Conservation (phyloP, 2,329 filamentous ascomycete genomes). For the Macroventuria anomochaeta region DNA sequence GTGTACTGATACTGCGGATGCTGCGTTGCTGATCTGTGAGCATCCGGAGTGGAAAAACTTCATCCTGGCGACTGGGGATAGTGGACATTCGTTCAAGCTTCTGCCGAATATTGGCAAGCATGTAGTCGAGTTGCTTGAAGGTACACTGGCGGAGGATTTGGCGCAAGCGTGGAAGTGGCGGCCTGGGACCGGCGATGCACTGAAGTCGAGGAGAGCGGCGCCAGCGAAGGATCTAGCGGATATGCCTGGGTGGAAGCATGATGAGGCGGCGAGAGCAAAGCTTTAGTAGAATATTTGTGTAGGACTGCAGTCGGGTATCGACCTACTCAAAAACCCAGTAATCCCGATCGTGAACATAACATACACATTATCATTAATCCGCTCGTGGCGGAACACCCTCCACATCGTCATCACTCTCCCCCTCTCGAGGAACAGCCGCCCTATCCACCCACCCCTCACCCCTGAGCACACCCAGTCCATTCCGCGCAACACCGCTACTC, state of each 20-base stretch:
- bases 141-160: conserved; percentile 49
- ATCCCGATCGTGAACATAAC: not conserved
- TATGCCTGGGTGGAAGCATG: conserved; percentile 54
- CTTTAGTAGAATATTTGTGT: not conserved
- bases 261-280: conserved; percentile 1
- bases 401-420: conserved; percentile 13
- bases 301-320: not conserved
- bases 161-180: conserved; percentile 55
- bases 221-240: conserved; percentile 55
- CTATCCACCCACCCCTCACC: conserved; percentile 80
- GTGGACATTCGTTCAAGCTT: conserved; percentile 57
- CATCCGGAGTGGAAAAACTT: conserved; percentile 59
- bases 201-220: conserved; percentile 51
- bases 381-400: conserved; percentile 6
- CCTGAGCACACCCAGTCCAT: conserved; percentile 74
- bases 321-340: not conserved
- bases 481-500: conserved; percentile 70
- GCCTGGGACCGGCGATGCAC: conserved; percentile 52
- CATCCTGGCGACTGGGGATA: conserved; percentile 56
- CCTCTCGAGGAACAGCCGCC: conserved; percentile 27
- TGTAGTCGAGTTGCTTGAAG: conserved; percentile 56
- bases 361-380: conserved; percentile 7
- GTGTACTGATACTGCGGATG: conserved; percentile 67
- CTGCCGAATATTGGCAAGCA: conserved; percentile 57
- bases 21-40: conserved; percentile 66